Evolutionary conservation across 306 rosid genomes (phyloP).

Genomic region (Pterocarpus santalinus): DNA sequence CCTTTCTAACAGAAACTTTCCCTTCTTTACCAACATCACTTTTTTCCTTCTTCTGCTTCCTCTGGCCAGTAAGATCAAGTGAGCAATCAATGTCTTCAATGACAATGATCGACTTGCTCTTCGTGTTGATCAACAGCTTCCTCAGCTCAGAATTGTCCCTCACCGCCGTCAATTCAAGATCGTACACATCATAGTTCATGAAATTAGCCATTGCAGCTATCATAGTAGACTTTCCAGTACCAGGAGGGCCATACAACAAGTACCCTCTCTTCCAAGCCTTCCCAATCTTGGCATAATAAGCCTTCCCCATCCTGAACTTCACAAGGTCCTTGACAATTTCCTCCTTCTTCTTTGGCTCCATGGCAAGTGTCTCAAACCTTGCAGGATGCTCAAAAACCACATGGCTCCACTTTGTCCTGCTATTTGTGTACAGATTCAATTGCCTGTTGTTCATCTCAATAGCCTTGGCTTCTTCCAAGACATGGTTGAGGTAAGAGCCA

Average conservation of each 20-base stretch:
- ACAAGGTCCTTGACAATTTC: slow-evolving; percentile 51
- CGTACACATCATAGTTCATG: slow-evolving; percentile 70
- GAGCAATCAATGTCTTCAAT: slow-evolving; percentile 77
- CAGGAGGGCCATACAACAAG: slow-evolving; percentile 67
- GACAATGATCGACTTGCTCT: slow-evolving; percentile 54
- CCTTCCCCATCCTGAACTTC: slow-evolving; percentile 54
- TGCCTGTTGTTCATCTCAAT: slow-evolving; percentile 48
- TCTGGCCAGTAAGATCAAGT: slow-evolving; percentile 64
- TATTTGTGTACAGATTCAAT: slow-evolving; percentile 52
- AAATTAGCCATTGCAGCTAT: slow-evolving; percentile 68
- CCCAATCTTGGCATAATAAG: slow-evolving; percentile 59
- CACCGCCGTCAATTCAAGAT: slow-evolving; percentile 62
- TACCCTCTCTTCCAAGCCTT: slow-evolving; percentile 74
- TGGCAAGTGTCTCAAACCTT: slow-evolving; percentile 51
- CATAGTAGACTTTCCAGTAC: slow-evolving; percentile 70
- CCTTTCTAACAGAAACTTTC: slow-evolving; percentile 26
- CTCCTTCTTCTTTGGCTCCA: slow-evolving; percentile 53
- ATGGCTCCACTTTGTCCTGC: slow-evolving; percentile 49
- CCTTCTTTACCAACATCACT: slow-evolving; percentile 2
- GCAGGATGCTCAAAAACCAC: slow-evolving; percentile 65
- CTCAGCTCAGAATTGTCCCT: slow-evolving; percentile 57
- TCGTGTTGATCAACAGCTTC: slow-evolving; percentile 47
- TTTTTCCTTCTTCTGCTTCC: slow-evolving; percentile 49
- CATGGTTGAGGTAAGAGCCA: slow-evolving; percentile 48
- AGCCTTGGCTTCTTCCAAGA: slow-evolving; percentile 45